Base-by-base conservation (phyloP, 768 basidiomycete genomes). In the Trametes villosa region DNA sequence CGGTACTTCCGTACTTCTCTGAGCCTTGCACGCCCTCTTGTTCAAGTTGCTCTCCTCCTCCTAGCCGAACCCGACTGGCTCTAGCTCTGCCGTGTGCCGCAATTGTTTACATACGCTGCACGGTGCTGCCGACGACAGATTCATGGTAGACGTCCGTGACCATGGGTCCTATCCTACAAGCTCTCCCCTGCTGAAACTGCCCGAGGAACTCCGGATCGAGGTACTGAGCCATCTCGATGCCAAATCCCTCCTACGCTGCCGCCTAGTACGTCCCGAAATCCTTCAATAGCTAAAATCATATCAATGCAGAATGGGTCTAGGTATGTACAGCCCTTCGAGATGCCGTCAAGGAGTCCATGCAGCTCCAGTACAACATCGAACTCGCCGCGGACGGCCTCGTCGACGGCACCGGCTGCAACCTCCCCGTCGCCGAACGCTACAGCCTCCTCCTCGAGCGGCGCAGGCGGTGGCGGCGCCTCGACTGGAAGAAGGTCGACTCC, bases 371-470 rank as follows among this genome's bases (percentile, higher is more conserved):
- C 51, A 53, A 51, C 34, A 67, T 76, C 55, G 74, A 76, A 52
- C 73, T 75, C 18, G 71, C 54, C 1, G 70, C 70, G 1, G 74
- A 75, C 30, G 67, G 68, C 7, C 58, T 76, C 26, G 57, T 73
- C 6, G 70, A 73, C 47, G 70, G 70, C 2, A 31, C 60, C 22
- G 44, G 42, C 2, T 49, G 63, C 15, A 34, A 61, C 0, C 31
- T 73, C 29, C 52, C 68, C 15, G 62, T 71, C 41, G 65, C 67
- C 2, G 74, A 77, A 0, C 75, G 77, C 0, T 70, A 81, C 15
- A 54, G 56, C 0, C 71, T 70, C 0, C 72, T 82, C 0, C 72
- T 73, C 3, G 63, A 68, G 20, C 71, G 79, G 0, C 75, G 80
- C 2, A 46, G 38, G 0, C 67, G 76, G 0, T 82, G 81, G 81